These are phyloP conservation scores for Apiospora marii DNA, from an alignment of 2,329 filamentous ascomycete genomes.

Conservation along the genomic window DNA sequence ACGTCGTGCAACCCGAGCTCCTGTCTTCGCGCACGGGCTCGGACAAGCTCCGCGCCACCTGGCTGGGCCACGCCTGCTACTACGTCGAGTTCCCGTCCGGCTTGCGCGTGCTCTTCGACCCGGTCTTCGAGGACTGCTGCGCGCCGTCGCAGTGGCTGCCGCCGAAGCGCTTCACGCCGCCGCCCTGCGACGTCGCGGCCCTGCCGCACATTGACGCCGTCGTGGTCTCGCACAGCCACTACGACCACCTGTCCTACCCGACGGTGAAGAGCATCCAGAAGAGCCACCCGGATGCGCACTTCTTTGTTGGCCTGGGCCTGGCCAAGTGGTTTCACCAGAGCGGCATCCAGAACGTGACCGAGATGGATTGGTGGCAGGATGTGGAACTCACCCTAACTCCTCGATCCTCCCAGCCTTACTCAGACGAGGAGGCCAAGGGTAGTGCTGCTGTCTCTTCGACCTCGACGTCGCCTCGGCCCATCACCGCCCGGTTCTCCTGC, in stretches of 20 bases:
- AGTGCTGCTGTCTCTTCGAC: constrained; percentile 20
- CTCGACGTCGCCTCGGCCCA: constrained; percentile 48
- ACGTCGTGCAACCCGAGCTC: constrained; percentile 73
- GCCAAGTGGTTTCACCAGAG: constrained; percentile 79
- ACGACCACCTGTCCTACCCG: constrained; percentile 86
- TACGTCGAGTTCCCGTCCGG: constrained; percentile 89
- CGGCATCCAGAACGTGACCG: constrained; percentile 80
- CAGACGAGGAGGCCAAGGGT: constrained; percentile 36
- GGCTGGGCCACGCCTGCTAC: constrained; percentile 95
- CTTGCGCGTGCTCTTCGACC: constrained; percentile 89
- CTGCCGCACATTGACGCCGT: constrained; percentile 80
- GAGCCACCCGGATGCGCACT: constrained; percentile 80
- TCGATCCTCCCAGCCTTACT: constrained; percentile 32
- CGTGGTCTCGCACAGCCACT: constrained; percentile 89
- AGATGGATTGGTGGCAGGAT: constrained; percentile 96
- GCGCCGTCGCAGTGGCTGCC: constrained; percentile 75
- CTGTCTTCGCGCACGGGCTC: constrained; percentile 64
- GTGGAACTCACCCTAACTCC: constrained; percentile 70
- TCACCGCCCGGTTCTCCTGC: constrained; percentile 77
- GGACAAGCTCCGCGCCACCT: constrained; percentile 78
- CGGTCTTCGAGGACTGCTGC: constrained; percentile 89
- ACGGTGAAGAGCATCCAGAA: constrained; percentile 76
- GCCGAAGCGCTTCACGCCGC: constrained; percentile 80
- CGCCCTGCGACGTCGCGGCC: constrained; percentile 79
- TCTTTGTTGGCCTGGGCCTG: constrained; percentile 86